A percentile compares a stretch with the other conserved stretches of the same genome.
These are phyloP conservation scores for Naganishia vishniacii DNA, from an alignment of 768 basidiomycete species.

Conservation along the genomic window DNA sequence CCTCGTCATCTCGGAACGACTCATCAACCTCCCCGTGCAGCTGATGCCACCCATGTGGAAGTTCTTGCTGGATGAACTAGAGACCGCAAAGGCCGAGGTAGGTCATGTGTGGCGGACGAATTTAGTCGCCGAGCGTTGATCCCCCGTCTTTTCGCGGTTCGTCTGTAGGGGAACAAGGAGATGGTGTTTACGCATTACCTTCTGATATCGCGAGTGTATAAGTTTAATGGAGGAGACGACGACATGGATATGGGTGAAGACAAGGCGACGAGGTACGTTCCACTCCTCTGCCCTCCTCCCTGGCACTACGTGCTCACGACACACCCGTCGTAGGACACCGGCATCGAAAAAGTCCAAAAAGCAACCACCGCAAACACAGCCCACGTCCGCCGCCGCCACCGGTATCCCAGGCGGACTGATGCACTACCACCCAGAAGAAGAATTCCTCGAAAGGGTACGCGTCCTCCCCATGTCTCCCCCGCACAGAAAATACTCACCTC, in stretches of 20 bases:
- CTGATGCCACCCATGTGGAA: conserved; percentile 85
- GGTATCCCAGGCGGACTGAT: conserved; percentile 55
- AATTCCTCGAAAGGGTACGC: conserved; percentile 63
- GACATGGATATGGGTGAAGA: conserved; percentile 35
- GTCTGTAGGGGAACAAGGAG: conserved; percentile 55
- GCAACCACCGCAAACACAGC: conserved; percentile 39
- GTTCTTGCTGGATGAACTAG: conserved; percentile 79
- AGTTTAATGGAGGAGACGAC: conserved; percentile 64
- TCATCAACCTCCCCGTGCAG: conserved; percentile 94
- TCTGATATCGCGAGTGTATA: conserved; percentile 72
- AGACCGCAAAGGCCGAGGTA: conserved; percentile 64
- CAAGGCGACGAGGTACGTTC: not conserved
- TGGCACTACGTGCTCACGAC: too few species aligned
- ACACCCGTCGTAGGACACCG: not conserved
- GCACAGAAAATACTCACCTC: not conserved
- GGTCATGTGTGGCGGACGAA: not conserved
- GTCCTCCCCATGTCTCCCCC: conserved; percentile 10
- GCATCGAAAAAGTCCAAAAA: conserved; percentile 49
- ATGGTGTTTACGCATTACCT: conserved; percentile 70
- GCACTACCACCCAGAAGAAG: conserved; percentile 82
- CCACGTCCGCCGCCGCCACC: too few species aligned
- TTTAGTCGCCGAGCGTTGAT: too few species aligned
- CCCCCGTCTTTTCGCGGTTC: too few species aligned
- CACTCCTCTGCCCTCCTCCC: too few species aligned
- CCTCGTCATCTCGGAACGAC: conserved; percentile 75